Evolutionary conservation across 371 early-diverging fungal species (phyloP).

Genomic region (Mucor saturninus): DNA sequence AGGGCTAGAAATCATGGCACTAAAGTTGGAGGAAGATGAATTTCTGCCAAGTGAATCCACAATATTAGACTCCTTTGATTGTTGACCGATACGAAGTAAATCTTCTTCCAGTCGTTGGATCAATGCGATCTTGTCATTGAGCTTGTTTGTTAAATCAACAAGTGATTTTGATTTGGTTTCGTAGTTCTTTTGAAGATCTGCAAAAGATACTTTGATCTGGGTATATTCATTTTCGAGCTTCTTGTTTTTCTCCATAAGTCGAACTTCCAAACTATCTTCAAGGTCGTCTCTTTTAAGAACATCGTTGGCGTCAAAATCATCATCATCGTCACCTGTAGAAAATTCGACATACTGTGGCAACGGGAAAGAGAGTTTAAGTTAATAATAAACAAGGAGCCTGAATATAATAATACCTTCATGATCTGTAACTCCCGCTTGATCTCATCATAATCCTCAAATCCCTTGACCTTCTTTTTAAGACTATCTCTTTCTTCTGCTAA

Average conservation of each 20-base stretch:
- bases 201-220: conserved; percentile 64
- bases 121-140: conserved; percentile 57
- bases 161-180: conserved; percentile 32
- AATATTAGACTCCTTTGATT: conserved; percentile 9
- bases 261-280: conserved; percentile 66
- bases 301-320: conserved; percentile 49
- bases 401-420: conserved; percentile 66
- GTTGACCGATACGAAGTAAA: conserved; percentile 58
- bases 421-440: conserved; percentile 86
- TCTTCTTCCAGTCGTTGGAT: conserved; percentile 78
- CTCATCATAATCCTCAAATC: conserved; percentile 79
- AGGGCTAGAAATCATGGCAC: conserved; percentile 14
- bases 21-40: conserved; percentile 16
- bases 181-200: conserved; percentile 41
- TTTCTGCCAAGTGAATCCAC: conserved; percentile 25
- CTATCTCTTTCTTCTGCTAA: conserved; percentile 57
- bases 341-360: conserved; percentile 51
- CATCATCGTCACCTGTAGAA: conserved; percentile 52
- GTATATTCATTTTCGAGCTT: conserved; percentile 77
- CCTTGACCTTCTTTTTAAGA: conserved; percentile 52
- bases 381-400: background rate
- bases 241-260: conserved; percentile 85
- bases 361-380: background rate
- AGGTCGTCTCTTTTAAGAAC: conserved; percentile 40
- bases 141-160: conserved; percentile 37